Evolutionary conservation across 1,139 yeast species (phyloP).

Genomic region (Yamadazyma blattariae): DNA sequence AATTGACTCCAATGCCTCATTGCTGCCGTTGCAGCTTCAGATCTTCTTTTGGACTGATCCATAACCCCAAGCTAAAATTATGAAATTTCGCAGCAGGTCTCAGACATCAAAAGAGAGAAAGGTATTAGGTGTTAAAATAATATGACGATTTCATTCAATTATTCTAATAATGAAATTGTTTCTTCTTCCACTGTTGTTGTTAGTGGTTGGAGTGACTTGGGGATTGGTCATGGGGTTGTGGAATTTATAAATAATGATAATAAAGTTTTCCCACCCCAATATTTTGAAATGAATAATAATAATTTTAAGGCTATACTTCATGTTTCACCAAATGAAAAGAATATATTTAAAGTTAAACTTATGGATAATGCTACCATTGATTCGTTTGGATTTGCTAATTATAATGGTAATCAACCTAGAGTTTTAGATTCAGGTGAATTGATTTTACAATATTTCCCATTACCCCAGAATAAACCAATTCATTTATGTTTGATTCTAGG

Average conservation of each 20-base stretch:
- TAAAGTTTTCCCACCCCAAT: conserved; percentile 63
- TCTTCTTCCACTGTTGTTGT: conserved; percentile 42
- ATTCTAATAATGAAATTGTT: conserved; percentile 34
- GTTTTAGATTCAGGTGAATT: conserved; percentile 25
- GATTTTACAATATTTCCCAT: conserved; percentile 52
- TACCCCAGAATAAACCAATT: conserved; percentile 70
- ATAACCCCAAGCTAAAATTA: neutral
- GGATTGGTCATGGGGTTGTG: conserved; percentile 22
- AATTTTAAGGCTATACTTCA: conserved; percentile 75
- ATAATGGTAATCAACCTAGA: conserved; percentile 10
- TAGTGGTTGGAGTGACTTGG: conserved; percentile 24
- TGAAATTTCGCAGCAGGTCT: too few relatives aligned
- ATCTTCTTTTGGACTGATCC: neutral
- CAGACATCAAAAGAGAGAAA: too few relatives aligned
- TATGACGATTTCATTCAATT: conserved; percentile 34
- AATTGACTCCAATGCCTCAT: conserved; percentile 21
- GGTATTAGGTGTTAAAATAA: too few relatives aligned
- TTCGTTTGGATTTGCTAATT: conserved; percentile 28
- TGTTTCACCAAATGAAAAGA: conserved; percentile 59
- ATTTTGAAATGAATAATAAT: conserved; percentile 66
- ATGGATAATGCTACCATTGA: conserved; percentile 24
- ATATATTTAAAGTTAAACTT: conserved; percentile 35
- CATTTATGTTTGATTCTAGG: conserved; percentile 79
- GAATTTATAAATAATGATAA: conserved; percentile 39
- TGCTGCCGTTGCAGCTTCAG: conserved; percentile 23